Conservation (phyloP, 768 basidiomycete species). For the Serendipita indica region DNA sequence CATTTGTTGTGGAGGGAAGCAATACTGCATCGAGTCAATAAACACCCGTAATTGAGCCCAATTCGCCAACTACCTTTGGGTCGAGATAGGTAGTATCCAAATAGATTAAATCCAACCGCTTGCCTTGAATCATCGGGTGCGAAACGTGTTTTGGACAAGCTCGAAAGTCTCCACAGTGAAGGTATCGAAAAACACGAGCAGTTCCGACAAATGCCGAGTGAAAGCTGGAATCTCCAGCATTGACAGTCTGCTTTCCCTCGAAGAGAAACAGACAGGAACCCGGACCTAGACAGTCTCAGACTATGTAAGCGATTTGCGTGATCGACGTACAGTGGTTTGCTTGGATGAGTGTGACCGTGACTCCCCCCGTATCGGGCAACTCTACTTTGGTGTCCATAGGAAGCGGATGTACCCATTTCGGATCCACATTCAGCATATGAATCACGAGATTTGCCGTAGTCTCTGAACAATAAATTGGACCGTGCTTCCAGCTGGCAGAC, state of each 20-base stretch:
- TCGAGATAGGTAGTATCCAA: slow-evolving; percentile 94
- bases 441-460: slow-evolving; percentile 83
- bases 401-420: slow-evolving; percentile 76
- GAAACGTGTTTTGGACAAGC: slow-evolving; percentile 78
- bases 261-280: slow-evolving; percentile 91
- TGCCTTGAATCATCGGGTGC: slow-evolving; percentile 72
- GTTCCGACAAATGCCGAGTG: slow-evolving; percentile 60
- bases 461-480: slow-evolving; percentile 93
- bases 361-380: slow-evolving; percentile 72
- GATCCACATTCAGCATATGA: slow-evolving; percentile 80
- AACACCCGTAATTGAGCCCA: background rate
- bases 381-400: slow-evolving; percentile 62
- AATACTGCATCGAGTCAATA: slow-evolving; percentile 40
- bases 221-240: slow-evolving; percentile 74
- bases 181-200: slow-evolving; percentile 58
- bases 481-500: slow-evolving; percentile 72
- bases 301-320: background rate
- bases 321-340: slow-evolving; percentile 86
- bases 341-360: slow-evolving; percentile 85
- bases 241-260: slow-evolving; percentile 76
- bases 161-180: slow-evolving; percentile 91
- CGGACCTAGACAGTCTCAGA: slow-evolving; percentile 31
- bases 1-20: slow-evolving; percentile 88
- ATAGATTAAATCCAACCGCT: slow-evolving; percentile 74
- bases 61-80: slow-evolving; percentile 41